Conservation (phyloP, 2,329 filamentous ascomycete genomes). For the Dactylella cylindrospora region DNA sequence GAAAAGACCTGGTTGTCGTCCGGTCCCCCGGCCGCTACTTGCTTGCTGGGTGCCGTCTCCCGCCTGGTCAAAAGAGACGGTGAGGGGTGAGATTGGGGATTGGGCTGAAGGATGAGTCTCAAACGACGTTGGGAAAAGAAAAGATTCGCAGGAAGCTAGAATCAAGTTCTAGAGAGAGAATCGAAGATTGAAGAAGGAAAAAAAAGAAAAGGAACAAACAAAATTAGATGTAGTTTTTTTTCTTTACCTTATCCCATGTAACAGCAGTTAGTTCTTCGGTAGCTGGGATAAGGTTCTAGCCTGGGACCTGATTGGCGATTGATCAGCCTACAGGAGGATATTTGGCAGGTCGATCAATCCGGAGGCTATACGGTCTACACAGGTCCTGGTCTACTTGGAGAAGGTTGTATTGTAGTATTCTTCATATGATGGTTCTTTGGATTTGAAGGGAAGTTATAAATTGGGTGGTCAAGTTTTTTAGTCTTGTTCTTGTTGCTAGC, state of each 20-base stretch:
- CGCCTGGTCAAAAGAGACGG: constrained; percentile 8
- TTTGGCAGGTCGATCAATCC: constrained; percentile 43
- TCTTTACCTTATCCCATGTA: not conserved
- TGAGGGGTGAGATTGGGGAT: not conserved
- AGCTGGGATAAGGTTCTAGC: constrained; percentile 14
- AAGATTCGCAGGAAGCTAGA: not conserved
- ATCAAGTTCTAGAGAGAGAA: not conserved
- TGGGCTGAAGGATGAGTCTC: not conserved
- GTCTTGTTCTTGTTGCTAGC: not conserved
- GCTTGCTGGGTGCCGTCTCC: constrained; percentile 13
- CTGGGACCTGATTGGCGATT: constrained; percentile 42
- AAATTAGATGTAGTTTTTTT: no score
- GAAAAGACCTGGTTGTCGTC: constrained; percentile 39
- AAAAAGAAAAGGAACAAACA: no score
- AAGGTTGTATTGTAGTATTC: constrained; percentile 25
- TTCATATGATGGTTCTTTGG: no score
- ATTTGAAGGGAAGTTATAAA: constrained; percentile 19
- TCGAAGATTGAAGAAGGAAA: constrained; percentile 7
- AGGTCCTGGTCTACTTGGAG: constrained; percentile 17
- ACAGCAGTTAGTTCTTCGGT: not conserved
- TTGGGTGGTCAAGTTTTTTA: not conserved
- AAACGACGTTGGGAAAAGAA: not conserved
- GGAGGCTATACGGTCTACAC: constrained; percentile 21
- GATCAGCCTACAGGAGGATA: constrained; percentile 40
- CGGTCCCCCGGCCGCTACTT: constrained; percentile 34